Percentiles rank a stretch among this genome's conserved stretches.
These are phyloP conservation scores for Phycomyces blakesleeanus DNA, from an alignment of 192 early-diverging fungal genomes.

Conservation along the genomic window DNA sequence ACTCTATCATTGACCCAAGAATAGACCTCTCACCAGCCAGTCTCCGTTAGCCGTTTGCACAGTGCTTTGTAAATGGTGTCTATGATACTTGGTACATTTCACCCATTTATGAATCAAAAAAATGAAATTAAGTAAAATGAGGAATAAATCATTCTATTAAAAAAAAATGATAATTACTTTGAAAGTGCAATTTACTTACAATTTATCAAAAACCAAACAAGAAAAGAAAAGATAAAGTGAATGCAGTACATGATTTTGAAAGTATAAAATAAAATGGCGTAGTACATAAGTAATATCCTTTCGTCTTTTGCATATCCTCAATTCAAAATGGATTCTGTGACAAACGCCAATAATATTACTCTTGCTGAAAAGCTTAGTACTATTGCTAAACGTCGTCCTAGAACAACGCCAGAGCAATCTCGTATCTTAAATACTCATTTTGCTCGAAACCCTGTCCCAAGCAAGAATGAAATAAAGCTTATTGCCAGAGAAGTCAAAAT, in stretches of 20 bases:
- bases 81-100: neutral
- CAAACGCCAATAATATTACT: neutral
- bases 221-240: too few species aligned
- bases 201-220: too few species aligned
- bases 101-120: neutral
- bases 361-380: neutral
- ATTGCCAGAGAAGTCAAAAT: neutral
- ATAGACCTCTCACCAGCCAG: neutral
- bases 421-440: neutral
- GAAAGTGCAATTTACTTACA: too few species aligned
- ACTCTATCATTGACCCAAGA: constrained; percentile 14
- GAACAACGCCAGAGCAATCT: neutral
- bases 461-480: neutral
- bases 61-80: constrained; percentile 3
- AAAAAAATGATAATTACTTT: too few species aligned
- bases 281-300: too few species aligned
- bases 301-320: neutral
- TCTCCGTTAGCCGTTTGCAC: constrained; percentile 5
- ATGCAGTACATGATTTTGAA: too few species aligned
- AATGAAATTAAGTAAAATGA: too few species aligned
- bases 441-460: neutral
- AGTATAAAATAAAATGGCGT: too few species aligned
- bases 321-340: neutral
- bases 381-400: neutral
- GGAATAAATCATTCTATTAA: neutral